phyloP scores from a whole-genome alignment of 108 stramenopile species.

The Heterococcus sp. region DNA sequence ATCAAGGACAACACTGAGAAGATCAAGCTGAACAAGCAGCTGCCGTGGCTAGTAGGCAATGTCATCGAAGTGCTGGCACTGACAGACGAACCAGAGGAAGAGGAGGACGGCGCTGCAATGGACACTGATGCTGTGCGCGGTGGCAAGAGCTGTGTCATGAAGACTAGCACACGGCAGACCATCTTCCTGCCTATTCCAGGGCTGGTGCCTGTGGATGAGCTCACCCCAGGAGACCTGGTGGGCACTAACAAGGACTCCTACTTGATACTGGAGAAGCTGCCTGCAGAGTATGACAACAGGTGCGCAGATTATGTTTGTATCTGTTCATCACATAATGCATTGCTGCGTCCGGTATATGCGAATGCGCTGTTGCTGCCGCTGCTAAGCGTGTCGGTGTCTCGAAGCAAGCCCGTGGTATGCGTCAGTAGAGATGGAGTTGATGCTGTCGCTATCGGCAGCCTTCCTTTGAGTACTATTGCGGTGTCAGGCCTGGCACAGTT shows the following conservation, averaged over 20 bases:
- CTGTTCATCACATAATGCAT: too few species aligned
- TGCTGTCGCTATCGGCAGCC: too few species aligned
- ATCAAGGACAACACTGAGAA: slow-evolving; percentile 98
- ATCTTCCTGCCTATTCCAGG: slow-evolving; percentile 97
- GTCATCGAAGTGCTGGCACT: not conserved
- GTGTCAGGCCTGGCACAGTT: too few species aligned
- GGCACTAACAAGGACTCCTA: slow-evolving; percentile 99
- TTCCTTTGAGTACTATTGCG: too few species aligned
- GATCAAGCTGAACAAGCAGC: slow-evolving; percentile 97
- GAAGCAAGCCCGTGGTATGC: too few species aligned
- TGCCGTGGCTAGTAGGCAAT: slow-evolving; percentile 80
- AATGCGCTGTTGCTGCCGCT: too few species aligned
- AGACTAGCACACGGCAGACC: slow-evolving; percentile 78
- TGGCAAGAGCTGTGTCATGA: slow-evolving; percentile 57
- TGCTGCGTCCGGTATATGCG: too few species aligned
- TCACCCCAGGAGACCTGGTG: slow-evolving; percentile 93
- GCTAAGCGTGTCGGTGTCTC: too few species aligned
- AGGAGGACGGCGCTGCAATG: slow-evolving; percentile 54
- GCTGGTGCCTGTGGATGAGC: slow-evolving; percentile 80
- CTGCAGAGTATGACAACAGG: slow-evolving; percentile 89
- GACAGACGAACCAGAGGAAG: slow-evolving; percentile 23
- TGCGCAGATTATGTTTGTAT: too few species aligned
- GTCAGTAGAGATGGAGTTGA: too few species aligned
- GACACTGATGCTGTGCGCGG: slow-evolving; percentile 49
- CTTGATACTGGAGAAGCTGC: slow-evolving; percentile 97